A percentile compares a stretch with the other conserved stretches of the same genome.
Evolutionary conservation across 805 yeast genomes (phyloP).

Genomic region (Candida corydali): DNA sequence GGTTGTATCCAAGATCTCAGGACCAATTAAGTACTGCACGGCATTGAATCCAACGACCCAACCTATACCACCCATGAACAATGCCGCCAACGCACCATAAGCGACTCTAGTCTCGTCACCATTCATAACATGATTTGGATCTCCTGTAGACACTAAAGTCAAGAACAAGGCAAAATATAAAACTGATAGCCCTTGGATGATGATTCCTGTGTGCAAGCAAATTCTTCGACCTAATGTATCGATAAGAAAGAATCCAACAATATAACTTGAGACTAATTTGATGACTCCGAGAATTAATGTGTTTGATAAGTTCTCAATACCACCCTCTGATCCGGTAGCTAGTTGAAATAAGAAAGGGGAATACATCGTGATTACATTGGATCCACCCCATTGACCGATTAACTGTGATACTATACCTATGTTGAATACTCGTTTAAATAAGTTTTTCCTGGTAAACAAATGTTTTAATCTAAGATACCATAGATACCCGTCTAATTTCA

Average conservation of each 20-base stretch:
- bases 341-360: slow-evolving; percentile 46
- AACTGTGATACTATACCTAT: slow-evolving; percentile 40
- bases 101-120: slow-evolving; percentile 33
- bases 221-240: slow-evolving; percentile 48
- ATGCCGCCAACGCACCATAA: slow-evolving; percentile 43
- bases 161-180: slow-evolving; percentile 46
- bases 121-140: slow-evolving; percentile 18
- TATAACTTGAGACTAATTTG: slow-evolving; percentile 43
- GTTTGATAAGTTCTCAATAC: slow-evolving; percentile 35
- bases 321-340: slow-evolving; percentile 39
- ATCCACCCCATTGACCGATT: slow-evolving; percentile 53
- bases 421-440: slow-evolving; percentile 39
- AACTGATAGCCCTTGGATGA: slow-evolving; percentile 38
- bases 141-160: slow-evolving; percentile 36
- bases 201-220: slow-evolving; percentile 43
- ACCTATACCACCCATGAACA: slow-evolving; percentile 46
- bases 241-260: slow-evolving; percentile 47
- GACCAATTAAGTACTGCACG: slow-evolving; percentile 46
- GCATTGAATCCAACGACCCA: slow-evolving; percentile 58
- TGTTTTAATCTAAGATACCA: slow-evolving; percentile 18
- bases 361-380: slow-evolving; percentile 50
- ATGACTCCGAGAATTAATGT: slow-evolving; percentile 50
- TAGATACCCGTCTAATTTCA: neutral
- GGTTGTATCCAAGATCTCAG: slow-evolving; percentile 49
- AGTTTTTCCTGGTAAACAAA: slow-evolving; percentile 25